Base-by-base conservation (phyloP, 805 yeast genomes). In the Metschnikowia cerradonensis region DNA sequence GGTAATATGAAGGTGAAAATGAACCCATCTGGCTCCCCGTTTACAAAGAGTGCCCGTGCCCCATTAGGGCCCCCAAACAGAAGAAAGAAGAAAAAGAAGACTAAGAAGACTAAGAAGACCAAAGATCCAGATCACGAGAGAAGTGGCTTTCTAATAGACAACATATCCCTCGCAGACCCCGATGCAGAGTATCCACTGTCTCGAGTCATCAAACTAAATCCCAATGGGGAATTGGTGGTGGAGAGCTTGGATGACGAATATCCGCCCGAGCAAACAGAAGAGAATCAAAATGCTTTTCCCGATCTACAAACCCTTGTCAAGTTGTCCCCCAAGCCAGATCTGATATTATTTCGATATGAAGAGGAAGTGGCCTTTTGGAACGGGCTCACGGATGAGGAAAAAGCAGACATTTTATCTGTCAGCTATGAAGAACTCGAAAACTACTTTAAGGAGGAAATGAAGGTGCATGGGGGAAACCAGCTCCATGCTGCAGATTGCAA, bases 151-250 rank as follows among this genome's bases (percentile, higher is more conserved):
- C 38, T 45, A 11, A 52, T 54, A 26, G 69, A 77, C 41, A 49
- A 53, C 41, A 82, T 80, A 2, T 75, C 81, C 43, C 58, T 82
- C 23, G 77, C 76, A 60, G 73, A 82, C 58, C 81, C 84, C 13
- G 73, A 76, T 37, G 76, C 79, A 34, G 89, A 84, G 14, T 86
- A 86, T 60, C 94, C 94, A 2, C 76, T 79, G 13, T 84, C 90
- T 7, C 67, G 94, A 50, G 82, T 86, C 4, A 82, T 86, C 42
- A 84, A 81, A 57, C 83, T 84, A 57, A 86, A 80, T 3, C 78
- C 84, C 3, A 85, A 87, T 63, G 95, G 95, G 6, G 88, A 86
- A 57, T 86, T 88, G 4, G 79, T 87, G 45, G 90, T 88, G 22
- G 86, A 86, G 58, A 76, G 80, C 47, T 61, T 81, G 46, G 76